Conservation (phyloP, 805 yeast species). For the Ascoidea tarda region DNA sequence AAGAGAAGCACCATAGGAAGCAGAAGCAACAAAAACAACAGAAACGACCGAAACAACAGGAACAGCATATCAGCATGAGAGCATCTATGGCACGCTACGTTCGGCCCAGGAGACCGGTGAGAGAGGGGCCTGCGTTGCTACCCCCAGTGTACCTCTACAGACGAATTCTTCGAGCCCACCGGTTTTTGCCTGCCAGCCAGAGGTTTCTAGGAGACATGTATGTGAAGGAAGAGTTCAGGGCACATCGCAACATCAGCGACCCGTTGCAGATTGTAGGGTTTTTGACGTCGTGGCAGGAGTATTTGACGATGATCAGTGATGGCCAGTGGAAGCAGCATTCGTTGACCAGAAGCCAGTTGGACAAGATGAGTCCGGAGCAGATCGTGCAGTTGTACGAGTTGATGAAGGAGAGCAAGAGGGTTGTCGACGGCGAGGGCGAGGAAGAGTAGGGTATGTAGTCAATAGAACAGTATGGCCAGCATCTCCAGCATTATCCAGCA, state of each 20-base stretch:
- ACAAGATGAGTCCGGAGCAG: constrained; percentile 85
- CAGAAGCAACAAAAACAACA: neutral
- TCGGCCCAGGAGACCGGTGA: constrained; percentile 9
- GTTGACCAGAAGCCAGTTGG: constrained; percentile 50
- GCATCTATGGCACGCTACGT: constrained; percentile 4
- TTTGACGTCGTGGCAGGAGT: constrained; percentile 88
- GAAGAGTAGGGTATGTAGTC: neutral
- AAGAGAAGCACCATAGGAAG: neutral
- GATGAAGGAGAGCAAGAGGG: constrained; percentile 53
- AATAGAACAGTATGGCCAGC: too few species aligned
- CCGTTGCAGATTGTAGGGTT: constrained; percentile 93
- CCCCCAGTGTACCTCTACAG: constrained; percentile 78
- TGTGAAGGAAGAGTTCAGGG: constrained; percentile 78
- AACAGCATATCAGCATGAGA: neutral
- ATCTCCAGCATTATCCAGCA: too few species aligned
- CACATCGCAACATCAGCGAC: constrained; percentile 70
- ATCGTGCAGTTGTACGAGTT: constrained; percentile 67
- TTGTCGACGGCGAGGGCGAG: constrained; percentile 6
- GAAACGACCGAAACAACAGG: neutral
- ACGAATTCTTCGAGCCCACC: constrained; percentile 74
- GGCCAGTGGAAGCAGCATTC: constrained; percentile 52
- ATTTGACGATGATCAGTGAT: constrained; percentile 41
- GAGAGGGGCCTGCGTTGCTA: constrained; percentile 34
- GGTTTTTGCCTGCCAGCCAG: constrained; percentile 46
- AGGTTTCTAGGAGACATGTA: constrained; percentile 80